A percentile compares a stretch with the other conserved stretches of the same genome.
Evolutionary conservation across 768 basidiomycete genomes (phyloP).

Genomic region (Cubamyces sp.): DNA sequence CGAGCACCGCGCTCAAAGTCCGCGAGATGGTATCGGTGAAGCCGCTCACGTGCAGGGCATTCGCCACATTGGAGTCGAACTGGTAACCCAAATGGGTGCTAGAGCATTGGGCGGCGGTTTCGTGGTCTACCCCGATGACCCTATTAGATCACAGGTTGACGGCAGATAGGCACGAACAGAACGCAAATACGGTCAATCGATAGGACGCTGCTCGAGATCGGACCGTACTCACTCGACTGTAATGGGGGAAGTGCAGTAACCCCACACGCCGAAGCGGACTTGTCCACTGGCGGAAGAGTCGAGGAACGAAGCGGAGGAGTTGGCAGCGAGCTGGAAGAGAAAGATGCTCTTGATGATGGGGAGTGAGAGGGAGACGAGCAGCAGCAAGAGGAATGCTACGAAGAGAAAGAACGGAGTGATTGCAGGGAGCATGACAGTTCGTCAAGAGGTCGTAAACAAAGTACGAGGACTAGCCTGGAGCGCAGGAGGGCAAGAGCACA

Average conservation of each 20-base stretch:
- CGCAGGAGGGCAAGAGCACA: background rate
- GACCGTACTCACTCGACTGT: slow-evolving; percentile 45
- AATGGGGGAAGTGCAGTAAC: slow-evolving; percentile 58
- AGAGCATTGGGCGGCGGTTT: slow-evolving; percentile 49
- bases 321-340: slow-evolving; percentile 53
- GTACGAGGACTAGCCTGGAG: background rate
- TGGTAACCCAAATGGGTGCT: slow-evolving; percentile 55
- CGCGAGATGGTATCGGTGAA: slow-evolving; percentile 46
- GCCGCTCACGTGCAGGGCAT: slow-evolving; percentile 44
- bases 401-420: slow-evolving; percentile 50
- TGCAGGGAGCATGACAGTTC: slow-evolving; percentile 30
- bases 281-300: slow-evolving; percentile 39
- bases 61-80: slow-evolving; percentile 53
- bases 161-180: slow-evolving; percentile 22
- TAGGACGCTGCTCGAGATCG: background rate
- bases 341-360: slow-evolving; percentile 61
- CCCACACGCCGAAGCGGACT: slow-evolving; percentile 64
- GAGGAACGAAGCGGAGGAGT: slow-evolving; percentile 38
- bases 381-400: slow-evolving; percentile 60
- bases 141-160: slow-evolving; percentile 34
- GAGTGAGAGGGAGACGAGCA: slow-evolving; percentile 63
- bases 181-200: slow-evolving; percentile 17
- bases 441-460: slow-evolving; percentile 1
- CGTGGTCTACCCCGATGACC: slow-evolving; percentile 45
- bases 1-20: slow-evolving; percentile 51